Percentiles rank a stretch among this genome's conserved stretches.
Conservation (phyloP, 768 basidiomycete genomes). For the Lactarius psammicola region DNA sequence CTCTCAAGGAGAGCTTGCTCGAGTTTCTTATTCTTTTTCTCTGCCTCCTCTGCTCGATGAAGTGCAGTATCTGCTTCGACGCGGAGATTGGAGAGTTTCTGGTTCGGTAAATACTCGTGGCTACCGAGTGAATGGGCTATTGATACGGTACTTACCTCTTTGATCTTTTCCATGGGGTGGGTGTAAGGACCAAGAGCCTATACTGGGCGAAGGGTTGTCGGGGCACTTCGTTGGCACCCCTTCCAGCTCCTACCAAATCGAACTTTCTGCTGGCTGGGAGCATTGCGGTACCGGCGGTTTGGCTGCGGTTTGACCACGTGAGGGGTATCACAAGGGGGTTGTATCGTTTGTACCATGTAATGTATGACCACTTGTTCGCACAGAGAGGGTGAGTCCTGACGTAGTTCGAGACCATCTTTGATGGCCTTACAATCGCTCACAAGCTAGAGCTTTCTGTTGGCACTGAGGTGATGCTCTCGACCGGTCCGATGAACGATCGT, state of each 20-base stretch:
- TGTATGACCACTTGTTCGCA: too few species aligned
- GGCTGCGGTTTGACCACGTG: neutral
- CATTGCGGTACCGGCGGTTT: neutral
- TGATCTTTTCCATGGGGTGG: conserved; percentile 22
- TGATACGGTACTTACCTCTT: conserved; percentile 6
- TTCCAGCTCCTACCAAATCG: neutral
- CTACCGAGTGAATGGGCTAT: too few species aligned
- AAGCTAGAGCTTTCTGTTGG: neutral
- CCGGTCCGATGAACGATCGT: too few species aligned
- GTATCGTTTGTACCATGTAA: too few species aligned
- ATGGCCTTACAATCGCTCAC: neutral
- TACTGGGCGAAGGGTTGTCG: conserved; percentile 16
- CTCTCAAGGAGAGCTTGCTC: conserved; percentile 22
- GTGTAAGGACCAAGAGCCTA: neutral
- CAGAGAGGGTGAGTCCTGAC: neutral
- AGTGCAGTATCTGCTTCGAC: conserved; percentile 15
- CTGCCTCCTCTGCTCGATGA: conserved; percentile 14
- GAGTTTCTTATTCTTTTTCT: conserved; percentile 15
- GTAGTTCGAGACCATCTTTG: neutral
- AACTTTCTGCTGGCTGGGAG: neutral
- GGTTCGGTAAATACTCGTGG: neutral
- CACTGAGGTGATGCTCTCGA: too few species aligned
- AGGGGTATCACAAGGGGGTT: neutral
- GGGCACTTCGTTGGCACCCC: neutral
- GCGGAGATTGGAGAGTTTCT: conserved; percentile 23